Evolutionary conservation across 148 eudicot genomes (phyloP), one percentile per base, ranked within the genome.

Genomic region (Vaccinium corymbosum): DNA sequence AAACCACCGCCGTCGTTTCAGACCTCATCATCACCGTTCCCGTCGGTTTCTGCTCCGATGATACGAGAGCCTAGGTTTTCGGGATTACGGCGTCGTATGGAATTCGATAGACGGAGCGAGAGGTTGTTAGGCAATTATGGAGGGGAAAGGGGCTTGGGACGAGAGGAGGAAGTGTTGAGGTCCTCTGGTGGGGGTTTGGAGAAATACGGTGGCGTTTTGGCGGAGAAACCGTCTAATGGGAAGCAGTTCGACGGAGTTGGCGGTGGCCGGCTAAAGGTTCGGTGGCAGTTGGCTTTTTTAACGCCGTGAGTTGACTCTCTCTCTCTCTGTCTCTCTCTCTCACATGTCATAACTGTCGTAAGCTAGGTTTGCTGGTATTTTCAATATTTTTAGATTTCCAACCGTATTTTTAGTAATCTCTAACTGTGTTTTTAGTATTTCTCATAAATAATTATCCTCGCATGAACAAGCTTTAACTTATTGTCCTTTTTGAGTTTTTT

Each of bases 251-350:
- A 57, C 29, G 66, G 81, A 12, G 16, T 68, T 2, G 82, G 72
- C 57, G 73, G 79, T 27, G 49, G 52, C 19, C 72, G 50, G 85
- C 78, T 76, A 25, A 86, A 80, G 77, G 3, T 80, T 20, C 83
- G 86, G 20, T 87, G 90, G 87, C 83, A 25, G 73, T 80, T 85
- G 86, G 81, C 85, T 8, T 64, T 89, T 78, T 74, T 57, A 48
- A 57, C 0, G 83, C 86, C 0, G 90, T 87, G 64, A 84, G 85
- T 48, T 56, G 13, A 1, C 62, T 83, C 49, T 61, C 72, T 2
- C 56, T 13, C 57, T 13, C 57, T 12, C 57, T 15, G 3, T 35
- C 15, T 57, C 4, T 17, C 53, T 22, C 57, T 56, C 59, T 75
- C 32, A 13, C 68, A 25, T 14, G 32, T 2, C 7, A 42, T 78